Conservation (phyloP, 2,329 filamentous ascomycete species). For the Neonectria magnoliae region DNA sequence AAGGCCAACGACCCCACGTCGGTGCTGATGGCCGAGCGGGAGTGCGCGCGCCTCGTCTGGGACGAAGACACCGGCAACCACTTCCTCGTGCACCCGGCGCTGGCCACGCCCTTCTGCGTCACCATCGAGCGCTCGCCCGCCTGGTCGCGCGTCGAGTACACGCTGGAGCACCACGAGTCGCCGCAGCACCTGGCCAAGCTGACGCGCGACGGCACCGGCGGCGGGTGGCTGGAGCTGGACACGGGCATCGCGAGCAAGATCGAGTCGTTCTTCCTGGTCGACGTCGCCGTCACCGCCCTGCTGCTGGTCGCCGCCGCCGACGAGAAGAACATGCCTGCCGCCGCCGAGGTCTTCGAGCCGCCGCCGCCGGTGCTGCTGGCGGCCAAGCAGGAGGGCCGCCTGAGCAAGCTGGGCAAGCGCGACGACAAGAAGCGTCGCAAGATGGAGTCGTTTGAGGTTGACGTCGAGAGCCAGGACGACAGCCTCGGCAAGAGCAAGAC, state of each 20-base stretch:
- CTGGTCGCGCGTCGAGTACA: constrained; percentile 71
- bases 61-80: constrained; percentile 68
- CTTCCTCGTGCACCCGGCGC: constrained; percentile 71
- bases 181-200: constrained; percentile 69
- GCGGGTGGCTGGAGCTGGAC: constrained; percentile 70
- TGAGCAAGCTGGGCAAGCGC: constrained; percentile 45
- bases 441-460: constrained; percentile 68
- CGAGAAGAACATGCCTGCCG: constrained; percentile 56
- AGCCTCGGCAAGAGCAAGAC: constrained; percentile 52
- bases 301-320: constrained; percentile 68
- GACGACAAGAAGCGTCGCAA: constrained; percentile 48
- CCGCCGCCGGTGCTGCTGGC: constrained; percentile 55
- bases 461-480: constrained; percentile 70
- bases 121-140: constrained; percentile 67
- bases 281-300: constrained; percentile 69
- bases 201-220: constrained; percentile 68
- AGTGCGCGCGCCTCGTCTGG: constrained; percentile 78
- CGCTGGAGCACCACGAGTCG: constrained; percentile 71
- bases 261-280: constrained; percentile 69
- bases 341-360: constrained; percentile 66
- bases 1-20: constrained; percentile 67
- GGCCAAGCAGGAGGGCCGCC: constrained; percentile 39
- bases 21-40: constrained; percentile 71
- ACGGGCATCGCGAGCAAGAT: constrained; percentile 68
- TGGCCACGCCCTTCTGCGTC: constrained; percentile 71